These are phyloP conservation scores for Wickerhamiella dianesei DNA, from an alignment of 805 yeast genomes.

Conservation along the genomic window DNA sequence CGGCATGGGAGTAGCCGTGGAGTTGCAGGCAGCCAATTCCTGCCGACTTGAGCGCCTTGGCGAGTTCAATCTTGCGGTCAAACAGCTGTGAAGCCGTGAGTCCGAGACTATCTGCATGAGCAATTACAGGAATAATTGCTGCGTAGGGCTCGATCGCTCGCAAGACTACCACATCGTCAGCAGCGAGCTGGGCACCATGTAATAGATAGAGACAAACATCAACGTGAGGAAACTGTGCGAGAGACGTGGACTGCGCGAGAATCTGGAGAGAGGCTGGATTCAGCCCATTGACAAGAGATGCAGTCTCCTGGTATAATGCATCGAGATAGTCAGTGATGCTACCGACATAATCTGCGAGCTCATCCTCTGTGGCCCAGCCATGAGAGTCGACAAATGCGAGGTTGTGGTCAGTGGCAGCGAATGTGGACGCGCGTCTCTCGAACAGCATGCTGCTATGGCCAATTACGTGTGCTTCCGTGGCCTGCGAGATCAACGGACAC, in stretches of 20 bases:
- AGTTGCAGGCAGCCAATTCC: not conserved
- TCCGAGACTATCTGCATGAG: constrained; percentile 3
- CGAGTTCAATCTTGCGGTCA: constrained; percentile 1
- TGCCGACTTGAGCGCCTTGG: not conserved
- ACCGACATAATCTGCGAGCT: not conserved
- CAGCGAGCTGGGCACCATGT: constrained; percentile 1
- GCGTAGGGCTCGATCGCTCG: constrained; percentile 3
- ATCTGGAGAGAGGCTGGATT: constrained; percentile 6
- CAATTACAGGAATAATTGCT: constrained; percentile 8
- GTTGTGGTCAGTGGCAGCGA: not conserved
- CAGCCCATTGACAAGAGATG: constrained; percentile 10
- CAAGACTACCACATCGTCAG: constrained; percentile 5
- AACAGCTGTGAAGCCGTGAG: constrained; percentile 4
- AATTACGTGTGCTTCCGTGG: not conserved
- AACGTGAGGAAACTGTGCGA: constrained; percentile 8
- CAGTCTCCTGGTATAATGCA: constrained; percentile 8
- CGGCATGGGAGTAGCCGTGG: not conserved
- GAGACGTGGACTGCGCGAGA: constrained; percentile 5
- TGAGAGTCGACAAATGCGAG: constrained; percentile 3
- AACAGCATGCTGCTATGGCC: not conserved
- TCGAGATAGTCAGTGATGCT: constrained; percentile 3
- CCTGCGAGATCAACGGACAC: not conserved
- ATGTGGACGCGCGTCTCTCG: constrained; percentile 1
- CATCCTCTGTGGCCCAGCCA: not conserved
- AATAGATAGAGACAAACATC: constrained; percentile 10